Conservation (phyloP, 371 early-diverging fungal genomes). For the Mucor mucedo region DNA sequence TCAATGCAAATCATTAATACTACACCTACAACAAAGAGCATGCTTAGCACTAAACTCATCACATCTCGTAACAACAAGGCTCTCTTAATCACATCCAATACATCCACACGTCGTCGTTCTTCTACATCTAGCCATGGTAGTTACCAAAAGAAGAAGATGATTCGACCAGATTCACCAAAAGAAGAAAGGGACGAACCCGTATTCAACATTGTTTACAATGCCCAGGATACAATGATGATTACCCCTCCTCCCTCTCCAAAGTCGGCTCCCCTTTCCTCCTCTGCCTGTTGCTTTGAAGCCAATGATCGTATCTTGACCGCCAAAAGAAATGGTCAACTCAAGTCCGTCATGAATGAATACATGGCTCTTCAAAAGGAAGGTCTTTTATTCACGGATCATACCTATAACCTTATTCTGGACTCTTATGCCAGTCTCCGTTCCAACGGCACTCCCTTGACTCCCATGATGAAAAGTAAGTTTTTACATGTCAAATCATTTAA, state of each 20-base stretch:
- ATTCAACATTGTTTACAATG: conserved; percentile 23
- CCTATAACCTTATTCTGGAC: conserved; percentile 53
- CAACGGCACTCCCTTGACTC: conserved; percentile 41
- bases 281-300: conserved; percentile 23
- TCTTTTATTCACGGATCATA: conserved; percentile 34
- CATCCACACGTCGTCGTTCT: conserved; percentile 16
- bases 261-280: conserved; percentile 12
- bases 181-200: conserved; percentile 24
- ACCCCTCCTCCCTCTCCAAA: conserved; percentile 44
- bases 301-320: conserved; percentile 38
- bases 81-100: conserved; percentile 10
- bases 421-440: conserved; percentile 40
- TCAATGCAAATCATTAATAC: conserved; percentile 28
- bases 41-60: conserved; percentile 11
- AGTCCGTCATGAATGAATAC: conserved; percentile 37
- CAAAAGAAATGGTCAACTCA: conserved; percentile 43
- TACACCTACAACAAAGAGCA: conserved; percentile 23
- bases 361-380: conserved; percentile 42
- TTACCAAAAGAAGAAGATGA: conserved; percentile 13
- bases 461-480: conserved; percentile 43
- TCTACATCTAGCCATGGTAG: conserved; percentile 8
- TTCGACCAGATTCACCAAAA: conserved; percentile 9
- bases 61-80: conserved; percentile 21
- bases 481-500: background rate
- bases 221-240: conserved; percentile 19